These are phyloP conservation scores for Holtermanniella nyarrowii DNA, from an alignment of 768 basidiomycete species.

Conservation along the genomic window DNA sequence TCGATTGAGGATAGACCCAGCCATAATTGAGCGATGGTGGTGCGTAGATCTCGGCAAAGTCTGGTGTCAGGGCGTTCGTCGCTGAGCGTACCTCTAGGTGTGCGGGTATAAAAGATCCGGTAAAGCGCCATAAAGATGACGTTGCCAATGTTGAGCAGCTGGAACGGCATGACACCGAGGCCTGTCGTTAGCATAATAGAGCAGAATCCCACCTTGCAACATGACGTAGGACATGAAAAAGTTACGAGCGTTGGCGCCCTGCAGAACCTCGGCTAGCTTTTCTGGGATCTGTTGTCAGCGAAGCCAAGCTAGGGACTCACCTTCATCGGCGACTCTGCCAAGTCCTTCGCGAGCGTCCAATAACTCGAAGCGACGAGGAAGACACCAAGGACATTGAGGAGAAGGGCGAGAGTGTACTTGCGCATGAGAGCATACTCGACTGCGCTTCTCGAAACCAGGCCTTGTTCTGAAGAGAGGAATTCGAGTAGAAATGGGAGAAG, in stretches of 20 bases:
- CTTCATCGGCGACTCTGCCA: constrained; percentile 86
- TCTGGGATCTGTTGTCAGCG: constrained; percentile 56
- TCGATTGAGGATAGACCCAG: constrained; percentile 90
- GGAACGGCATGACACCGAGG: constrained; percentile 88
- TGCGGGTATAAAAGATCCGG: constrained; percentile 68
- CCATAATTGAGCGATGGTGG: constrained; percentile 99
- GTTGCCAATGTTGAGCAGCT: constrained; percentile 82
- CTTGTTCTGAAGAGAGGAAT: constrained; percentile 84
- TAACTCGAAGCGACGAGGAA: constrained; percentile 87
- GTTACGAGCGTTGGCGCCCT: constrained; percentile 50
- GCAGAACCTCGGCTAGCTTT: constrained; percentile 75
- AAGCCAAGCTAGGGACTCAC: constrained; percentile 8
- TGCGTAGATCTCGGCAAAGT: constrained; percentile 90
- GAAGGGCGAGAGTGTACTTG: constrained; percentile 91
- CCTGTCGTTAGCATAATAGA: constrained; percentile 43
- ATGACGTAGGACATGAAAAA: constrained; percentile 48
- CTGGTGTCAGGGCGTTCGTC: constrained; percentile 43
- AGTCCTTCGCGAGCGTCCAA: constrained; percentile 78
- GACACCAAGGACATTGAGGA: constrained; percentile 87
- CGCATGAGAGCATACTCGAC: constrained; percentile 84
- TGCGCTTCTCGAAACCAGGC: constrained; percentile 79
- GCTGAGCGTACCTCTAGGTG: constrained; percentile 64
- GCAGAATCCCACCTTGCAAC: constrained; percentile 31
- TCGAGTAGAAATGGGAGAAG: constrained; percentile 79
- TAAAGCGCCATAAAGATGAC: constrained; percentile 68